Conservation (phyloP, 305 asterid genomes). For the Fraxinus velutina region DNA sequence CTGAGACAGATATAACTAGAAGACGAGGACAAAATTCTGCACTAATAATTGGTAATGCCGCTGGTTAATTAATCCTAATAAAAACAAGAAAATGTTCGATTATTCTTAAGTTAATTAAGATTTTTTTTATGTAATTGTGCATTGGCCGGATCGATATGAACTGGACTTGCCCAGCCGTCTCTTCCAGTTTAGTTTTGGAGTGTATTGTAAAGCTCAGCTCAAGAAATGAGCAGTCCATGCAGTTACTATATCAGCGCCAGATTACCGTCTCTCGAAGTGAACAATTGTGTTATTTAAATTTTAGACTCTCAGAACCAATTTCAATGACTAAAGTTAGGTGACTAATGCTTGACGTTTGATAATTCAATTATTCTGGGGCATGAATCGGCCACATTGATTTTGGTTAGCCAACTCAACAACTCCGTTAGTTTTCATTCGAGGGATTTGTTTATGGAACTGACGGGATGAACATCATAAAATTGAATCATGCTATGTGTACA, state of each 20-base stretch:
- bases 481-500: too few relatives aligned
- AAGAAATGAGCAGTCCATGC: not conserved
- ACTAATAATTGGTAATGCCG: conserved; percentile 14
- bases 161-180: not conserved
- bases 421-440: not conserved
- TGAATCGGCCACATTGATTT: not conserved
- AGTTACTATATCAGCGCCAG: not conserved
- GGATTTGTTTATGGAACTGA: not conserved
- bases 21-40: not conserved
- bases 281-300: not conserved
- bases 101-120: conserved; percentile 11
- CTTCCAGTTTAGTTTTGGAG: not conserved
- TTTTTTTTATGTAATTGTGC: not conserved
- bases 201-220: not conserved
- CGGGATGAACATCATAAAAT: not conserved
- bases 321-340: not conserved
- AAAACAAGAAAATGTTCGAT: conserved; percentile 20
- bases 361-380: not conserved
- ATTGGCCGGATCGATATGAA: not conserved
- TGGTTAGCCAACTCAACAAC: not conserved
- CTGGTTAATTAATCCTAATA: conserved; percentile 7
- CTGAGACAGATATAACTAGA: not conserved
- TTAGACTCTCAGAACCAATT: not conserved
- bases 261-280: not conserved
- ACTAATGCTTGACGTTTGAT: not conserved